A percentile compares a stretch with the other conserved stretches of the same genome.
Conservation (phyloP, 306 rosid genomes). For the Adenanthera pavonina region DNA sequence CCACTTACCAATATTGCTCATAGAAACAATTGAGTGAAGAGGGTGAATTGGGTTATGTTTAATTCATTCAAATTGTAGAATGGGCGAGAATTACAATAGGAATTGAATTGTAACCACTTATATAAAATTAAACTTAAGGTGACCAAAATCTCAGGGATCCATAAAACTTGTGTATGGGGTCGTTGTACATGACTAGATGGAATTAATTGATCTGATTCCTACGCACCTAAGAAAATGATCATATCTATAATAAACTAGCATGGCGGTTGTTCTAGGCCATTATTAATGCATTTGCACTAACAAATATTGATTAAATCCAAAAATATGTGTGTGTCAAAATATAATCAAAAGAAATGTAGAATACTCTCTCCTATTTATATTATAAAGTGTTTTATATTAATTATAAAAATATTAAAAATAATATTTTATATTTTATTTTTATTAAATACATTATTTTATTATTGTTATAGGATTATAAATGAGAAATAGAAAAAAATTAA, state of each 20-base stretch:
- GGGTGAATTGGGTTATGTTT: not conserved
- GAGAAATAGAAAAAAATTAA: too few relatives aligned
- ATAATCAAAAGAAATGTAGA: slow-evolving; percentile 5
- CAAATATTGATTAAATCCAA: slow-evolving; percentile 27
- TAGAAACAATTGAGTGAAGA: not conserved
- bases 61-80: not conserved
- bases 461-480: too few relatives aligned
- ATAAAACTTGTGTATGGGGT: not conserved
- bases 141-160: not conserved
- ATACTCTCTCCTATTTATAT: not conserved
- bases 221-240: not conserved
- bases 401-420: too few relatives aligned
- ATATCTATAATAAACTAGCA: not conserved
- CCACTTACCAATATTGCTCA: not conserved
- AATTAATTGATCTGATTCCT: not conserved
- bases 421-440: too few relatives aligned
- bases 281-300: slow-evolving; percentile 11
- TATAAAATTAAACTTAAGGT: not conserved
- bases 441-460: too few relatives aligned
- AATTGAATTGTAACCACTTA: not conserved
- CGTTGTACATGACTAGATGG: not conserved
- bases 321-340: not conserved
- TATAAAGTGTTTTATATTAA: too few relatives aligned
- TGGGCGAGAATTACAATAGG: not conserved
- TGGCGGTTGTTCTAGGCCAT: not conserved